Evolutionary conservation across 2,329 filamentous ascomycete species (phyloP), one percentile per base, ranked within the genome.

Genomic region (Neopestalotiopsis clavispora): DNA sequence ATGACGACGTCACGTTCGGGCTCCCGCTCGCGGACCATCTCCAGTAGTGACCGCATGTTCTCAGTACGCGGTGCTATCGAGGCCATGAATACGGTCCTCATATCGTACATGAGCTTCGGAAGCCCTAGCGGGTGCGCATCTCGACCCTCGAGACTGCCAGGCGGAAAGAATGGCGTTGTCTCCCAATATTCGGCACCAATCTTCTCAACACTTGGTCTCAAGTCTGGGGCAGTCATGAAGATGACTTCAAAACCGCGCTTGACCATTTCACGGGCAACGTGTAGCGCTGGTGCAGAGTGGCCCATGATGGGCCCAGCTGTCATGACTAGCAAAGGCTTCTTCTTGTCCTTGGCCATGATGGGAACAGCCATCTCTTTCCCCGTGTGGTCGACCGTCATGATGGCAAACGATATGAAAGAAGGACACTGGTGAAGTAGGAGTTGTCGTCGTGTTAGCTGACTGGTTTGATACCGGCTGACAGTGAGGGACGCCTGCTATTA

Each of bases 1-100:
- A 78, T 73, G 4, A 82, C 73, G 38, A 82, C 75, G 9, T 78
- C 75, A 40, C 77, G 74, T 1, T 60, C 63, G 4, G 75, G 73
- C 20, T 80, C 72, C 1, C 73, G 69, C 4, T 74, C 71, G 1
- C 72, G 70, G 62, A 74, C 66, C 42, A 73, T 66, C 57, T 73
- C 71, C 23, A 82, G 32, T 12, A 66, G 49, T 2, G 64, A 66
- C 3, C 64, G 64, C 23, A 66, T n/a, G 45, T 14, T 56, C 1
- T 45, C 52, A 12, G 13, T 28, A 20, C 64, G 34, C 17, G 64
- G 49, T 1, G 12, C 32, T 4, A 66, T 32, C 1, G 23, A 14
- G 2, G 64, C 20, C 17, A 58, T n/a, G 20, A 66, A 66, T 5
- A 66, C 30, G 6, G 7, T 30, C 49, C 32, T 32, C 64, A 66